A percentile compares a stretch with the other conserved stretches of the same genome.
Evolutionary conservation across 495 filamentous ascomycete species (phyloP).

Genomic region (Xylaria bambusicola): DNA sequence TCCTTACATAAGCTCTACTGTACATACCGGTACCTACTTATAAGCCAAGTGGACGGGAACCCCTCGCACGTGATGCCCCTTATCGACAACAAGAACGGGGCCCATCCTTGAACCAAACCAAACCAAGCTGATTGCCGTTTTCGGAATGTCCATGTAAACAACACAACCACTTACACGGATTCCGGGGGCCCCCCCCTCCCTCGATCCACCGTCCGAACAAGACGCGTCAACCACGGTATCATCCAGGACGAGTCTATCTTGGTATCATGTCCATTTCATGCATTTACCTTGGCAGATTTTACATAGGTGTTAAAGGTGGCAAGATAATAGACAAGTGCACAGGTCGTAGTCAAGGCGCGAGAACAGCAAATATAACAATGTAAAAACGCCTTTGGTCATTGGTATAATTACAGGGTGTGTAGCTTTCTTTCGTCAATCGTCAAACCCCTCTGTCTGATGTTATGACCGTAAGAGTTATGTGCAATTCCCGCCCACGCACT

Average conservation of each 20-base stretch:
- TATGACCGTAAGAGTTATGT: conserved; percentile 31
- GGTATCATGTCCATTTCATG: too few relatives aligned
- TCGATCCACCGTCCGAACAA: conserved; percentile 4
- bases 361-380: conserved; percentile 13
- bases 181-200: too few relatives aligned
- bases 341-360: too few relatives aligned
- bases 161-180: too few relatives aligned
- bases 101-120: too few relatives aligned
- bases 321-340: too few relatives aligned
- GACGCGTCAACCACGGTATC: conserved; percentile 21
- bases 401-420: conserved; percentile 41
- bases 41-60: background rate
- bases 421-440: conserved; percentile 37
- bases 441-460: conserved; percentile 27
- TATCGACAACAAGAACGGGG: conserved; percentile 26
- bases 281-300: too few relatives aligned
- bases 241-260: too few relatives aligned
- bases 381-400: conserved; percentile 24
- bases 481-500: conserved; percentile 27
- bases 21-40: too few relatives aligned
- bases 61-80: conserved; percentile 29
- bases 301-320: too few relatives aligned
- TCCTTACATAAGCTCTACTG: too few relatives aligned
- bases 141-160: conserved; percentile 27
- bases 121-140: conserved; percentile 23